Conservation (phyloP, 2,329 filamentous ascomycete species). For the Exophiala sp. region DNA sequence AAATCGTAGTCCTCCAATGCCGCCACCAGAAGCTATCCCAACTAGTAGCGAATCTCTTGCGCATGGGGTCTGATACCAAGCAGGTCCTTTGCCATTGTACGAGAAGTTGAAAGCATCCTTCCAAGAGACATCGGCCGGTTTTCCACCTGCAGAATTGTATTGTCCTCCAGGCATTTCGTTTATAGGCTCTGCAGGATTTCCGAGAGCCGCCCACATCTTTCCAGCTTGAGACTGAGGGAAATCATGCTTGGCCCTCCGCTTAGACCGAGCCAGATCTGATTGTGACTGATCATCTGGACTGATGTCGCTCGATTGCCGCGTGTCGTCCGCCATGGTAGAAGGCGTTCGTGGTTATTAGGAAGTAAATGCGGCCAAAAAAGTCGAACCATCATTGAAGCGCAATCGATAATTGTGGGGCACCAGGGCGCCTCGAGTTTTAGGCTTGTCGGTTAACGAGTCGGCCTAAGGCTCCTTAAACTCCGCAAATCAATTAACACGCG, state of each 20-base stretch:
- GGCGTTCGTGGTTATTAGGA: not conserved
- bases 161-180: slow-evolving; percentile 56
- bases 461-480: too few species aligned
- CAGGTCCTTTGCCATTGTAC: slow-evolving; percentile 64
- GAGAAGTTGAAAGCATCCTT: slow-evolving; percentile 48
- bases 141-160: slow-evolving; percentile 59
- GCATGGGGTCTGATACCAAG: slow-evolving; percentile 76
- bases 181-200: slow-evolving; percentile 47
- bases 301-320: slow-evolving; percentile 29
- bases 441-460: too few species aligned
- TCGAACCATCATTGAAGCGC: slow-evolving; percentile 1
- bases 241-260: slow-evolving; percentile 39
- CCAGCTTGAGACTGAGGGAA: slow-evolving; percentile 44
- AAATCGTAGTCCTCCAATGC: slow-evolving; percentile 68
- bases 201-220: slow-evolving; percentile 48
- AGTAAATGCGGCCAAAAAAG: not conserved
- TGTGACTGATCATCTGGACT: slow-evolving; percentile 10
- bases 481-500: too few species aligned
- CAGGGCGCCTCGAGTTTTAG: too few species aligned
- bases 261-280: slow-evolving; percentile 1
- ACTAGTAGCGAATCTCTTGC: slow-evolving; percentile 76
- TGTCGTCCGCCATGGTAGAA: slow-evolving; percentile 40
- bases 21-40: slow-evolving; percentile 77
- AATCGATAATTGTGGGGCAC: too few species aligned
- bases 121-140: slow-evolving; percentile 40